Evolutionary conservation across 352 stramenopile genomes (phyloP).

Genomic region (Phytophthora lateralis): DNA sequence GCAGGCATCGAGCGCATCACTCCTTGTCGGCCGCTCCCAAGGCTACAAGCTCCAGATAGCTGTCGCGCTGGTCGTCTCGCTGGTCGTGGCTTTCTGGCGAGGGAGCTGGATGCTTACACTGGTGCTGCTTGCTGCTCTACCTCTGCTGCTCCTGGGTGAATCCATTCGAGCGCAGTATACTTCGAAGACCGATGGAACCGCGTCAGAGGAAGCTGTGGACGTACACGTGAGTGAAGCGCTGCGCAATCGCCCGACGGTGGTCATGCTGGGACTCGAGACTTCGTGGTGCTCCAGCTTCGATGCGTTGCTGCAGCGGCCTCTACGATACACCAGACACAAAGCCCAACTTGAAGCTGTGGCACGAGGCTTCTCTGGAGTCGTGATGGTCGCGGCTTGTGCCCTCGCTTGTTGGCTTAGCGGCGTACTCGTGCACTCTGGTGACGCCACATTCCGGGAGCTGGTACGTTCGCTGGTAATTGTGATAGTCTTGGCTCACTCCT

Average conservation of each 20-base stretch:
- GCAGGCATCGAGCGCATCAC: constrained; percentile 52
- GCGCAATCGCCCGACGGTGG: constrained; percentile 45
- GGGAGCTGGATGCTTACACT: constrained; percentile 68
- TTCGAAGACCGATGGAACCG: constrained; percentile 7
- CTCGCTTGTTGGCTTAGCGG: constrained; percentile 71
- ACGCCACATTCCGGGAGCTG: constrained; percentile 52
- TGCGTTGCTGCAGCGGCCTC: constrained; percentile 28
- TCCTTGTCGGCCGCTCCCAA: constrained; percentile 47
- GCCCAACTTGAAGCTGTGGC: constrained; percentile 40
- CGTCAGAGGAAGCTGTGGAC: constrained; percentile 29
- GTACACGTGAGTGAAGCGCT: constrained; percentile 54
- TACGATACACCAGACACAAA: constrained; percentile 22
- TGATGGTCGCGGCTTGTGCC: constrained; percentile 45
- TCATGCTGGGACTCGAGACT: constrained; percentile 42
- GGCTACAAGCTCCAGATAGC: constrained; percentile 52
- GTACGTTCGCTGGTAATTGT: constrained; percentile 50
- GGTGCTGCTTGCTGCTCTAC: constrained; percentile 60
- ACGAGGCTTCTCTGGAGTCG: constrained; percentile 71
- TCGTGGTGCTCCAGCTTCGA: constrained; percentile 39
- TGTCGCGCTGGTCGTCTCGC: constrained; percentile 36
- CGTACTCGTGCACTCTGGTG: constrained; percentile 42
- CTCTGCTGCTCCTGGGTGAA: constrained; percentile 59
- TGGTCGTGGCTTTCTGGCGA: constrained; percentile 49
- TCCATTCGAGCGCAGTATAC: constrained; percentile 30
- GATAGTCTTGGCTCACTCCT: constrained; percentile 42